A percentile compares a stretch with the other conserved stretches of the same genome.
Conservation (phyloP, 257 asterid genomes). For the Henckelia pumila region DNA sequence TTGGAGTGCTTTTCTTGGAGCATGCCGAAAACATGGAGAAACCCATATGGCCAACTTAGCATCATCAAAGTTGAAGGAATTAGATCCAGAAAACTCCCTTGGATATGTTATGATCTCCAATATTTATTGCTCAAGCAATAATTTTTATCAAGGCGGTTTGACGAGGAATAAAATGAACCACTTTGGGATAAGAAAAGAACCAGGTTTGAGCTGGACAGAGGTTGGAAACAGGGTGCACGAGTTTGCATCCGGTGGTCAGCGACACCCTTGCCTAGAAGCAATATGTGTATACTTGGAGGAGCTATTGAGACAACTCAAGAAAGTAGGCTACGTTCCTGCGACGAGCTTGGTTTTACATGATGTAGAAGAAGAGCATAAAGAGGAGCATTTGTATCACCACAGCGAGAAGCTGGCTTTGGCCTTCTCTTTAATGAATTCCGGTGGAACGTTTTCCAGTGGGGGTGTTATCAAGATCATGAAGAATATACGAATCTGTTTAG, state of each 20-base stretch:
- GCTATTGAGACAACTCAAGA: constrained; percentile 39
- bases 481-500: constrained; percentile 63
- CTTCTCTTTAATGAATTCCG: constrained; percentile 54
- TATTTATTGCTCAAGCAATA: constrained; percentile 48
- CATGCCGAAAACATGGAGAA: constrained; percentile 78
- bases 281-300: constrained; percentile 45
- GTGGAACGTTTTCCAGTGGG: constrained; percentile 21
- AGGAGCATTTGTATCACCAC: constrained; percentile 80
- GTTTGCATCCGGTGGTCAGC: constrained; percentile 68
- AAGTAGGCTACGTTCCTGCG: constrained; percentile 51
- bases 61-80: constrained; percentile 53
- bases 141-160: constrained; percentile 45
- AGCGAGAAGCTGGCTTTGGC: constrained; percentile 86
- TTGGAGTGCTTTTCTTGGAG: constrained; percentile 90
- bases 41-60: constrained; percentile 49
- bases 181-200: constrained; percentile 60
- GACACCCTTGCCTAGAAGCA: constrained; percentile 49
- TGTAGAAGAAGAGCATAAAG: constrained; percentile 84
- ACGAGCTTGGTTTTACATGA: constrained; percentile 57
- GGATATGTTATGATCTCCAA: constrained; percentile 71
- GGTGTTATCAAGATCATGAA: constrained; percentile 53
- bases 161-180: constrained; percentile 52
- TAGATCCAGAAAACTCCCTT: constrained; percentile 66
- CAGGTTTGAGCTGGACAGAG: constrained; percentile 88
- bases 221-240: constrained; percentile 55